A percentile compares a stretch with the other conserved stretches of the same genome.
These are phyloP conservation scores for Begonia fuchsioides DNA, from an alignment of 306 rosid genomes.

Conservation along the genomic window DNA sequence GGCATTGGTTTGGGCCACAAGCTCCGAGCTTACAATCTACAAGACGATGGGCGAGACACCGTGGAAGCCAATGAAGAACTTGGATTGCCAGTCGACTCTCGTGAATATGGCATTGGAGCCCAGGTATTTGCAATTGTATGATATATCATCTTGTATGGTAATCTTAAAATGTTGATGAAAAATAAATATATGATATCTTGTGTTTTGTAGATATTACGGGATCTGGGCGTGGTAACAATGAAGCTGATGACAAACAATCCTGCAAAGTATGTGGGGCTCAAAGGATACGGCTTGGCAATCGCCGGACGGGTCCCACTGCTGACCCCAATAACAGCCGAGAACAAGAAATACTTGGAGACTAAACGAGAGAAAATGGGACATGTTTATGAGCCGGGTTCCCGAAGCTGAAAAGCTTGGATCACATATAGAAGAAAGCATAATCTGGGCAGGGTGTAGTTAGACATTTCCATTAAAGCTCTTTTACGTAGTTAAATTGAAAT, in stretches of 20 bases:
- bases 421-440: too few relatives aligned
- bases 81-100: slow-evolving; percentile 89
- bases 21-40: slow-evolving; percentile 83
- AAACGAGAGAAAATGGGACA: slow-evolving; percentile 75
- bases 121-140: slow-evolving; percentile 36
- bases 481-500: too few relatives aligned
- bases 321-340: slow-evolving; percentile 60
- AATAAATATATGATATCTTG: too few relatives aligned
- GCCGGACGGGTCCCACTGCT: slow-evolving; percentile 63
- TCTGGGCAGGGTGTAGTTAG: too few relatives aligned
- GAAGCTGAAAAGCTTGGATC: not conserved
- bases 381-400: slow-evolving; percentile 32
- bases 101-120: slow-evolving; percentile 94
- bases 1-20: slow-evolving; percentile 99
- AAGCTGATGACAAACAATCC: slow-evolving; percentile 92
- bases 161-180: too few relatives aligned
- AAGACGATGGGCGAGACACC: slow-evolving; percentile 69
- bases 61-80: slow-evolving; percentile 94
- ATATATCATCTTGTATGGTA: too few relatives aligned
- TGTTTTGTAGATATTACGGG: slow-evolving; percentile 43
- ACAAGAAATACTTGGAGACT: slow-evolving; percentile 60
- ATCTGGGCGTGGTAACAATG: slow-evolving; percentile 71
- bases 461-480: too few relatives aligned
- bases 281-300: slow-evolving; percentile 70
- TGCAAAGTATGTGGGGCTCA: slow-evolving; percentile 60